Evolutionary conservation across 192 early-diverging fungal species (phyloP).

Genomic region (Mortierella alpina): DNA sequence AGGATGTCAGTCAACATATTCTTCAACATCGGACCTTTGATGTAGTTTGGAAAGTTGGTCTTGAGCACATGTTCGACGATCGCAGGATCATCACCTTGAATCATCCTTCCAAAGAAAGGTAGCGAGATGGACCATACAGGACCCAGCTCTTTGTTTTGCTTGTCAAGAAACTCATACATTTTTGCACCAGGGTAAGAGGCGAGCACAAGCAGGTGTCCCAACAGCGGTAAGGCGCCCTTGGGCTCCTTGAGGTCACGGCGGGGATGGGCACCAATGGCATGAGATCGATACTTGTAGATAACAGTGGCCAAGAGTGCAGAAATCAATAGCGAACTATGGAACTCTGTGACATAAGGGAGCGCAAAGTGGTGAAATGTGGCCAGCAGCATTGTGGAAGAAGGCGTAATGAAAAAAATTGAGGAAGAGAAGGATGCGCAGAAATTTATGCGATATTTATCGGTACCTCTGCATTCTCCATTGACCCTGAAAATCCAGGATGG

Average conservation of each 20-base stretch:
- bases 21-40: background rate
- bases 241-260: constrained; percentile 7
- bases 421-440: no score
- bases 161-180: constrained; percentile 12
- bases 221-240: constrained; percentile 1
- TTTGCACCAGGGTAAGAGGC: background rate
- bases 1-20: background rate
- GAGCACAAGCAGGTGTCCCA: constrained; percentile 3
- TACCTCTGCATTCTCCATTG: no score
- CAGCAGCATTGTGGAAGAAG: no score
- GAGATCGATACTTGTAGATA: constrained; percentile 3
- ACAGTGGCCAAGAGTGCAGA: no score
- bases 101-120: constrained; percentile 8
- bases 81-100: constrained; percentile 3
- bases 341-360: no score
- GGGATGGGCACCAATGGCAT: constrained; percentile 1
- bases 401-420: no score
- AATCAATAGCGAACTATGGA: no score
- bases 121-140: constrained; percentile 26
- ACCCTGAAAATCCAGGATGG: no score
- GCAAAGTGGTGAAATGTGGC: no score
- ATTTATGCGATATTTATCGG: no score
- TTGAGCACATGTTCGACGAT: constrained; percentile 12
- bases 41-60: constrained; percentile 10
- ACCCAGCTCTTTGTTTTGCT: constrained; percentile 19